Evolutionary conservation across 129 eudicot species (phyloP).

Genomic region (Escallonia rubra): DNA sequence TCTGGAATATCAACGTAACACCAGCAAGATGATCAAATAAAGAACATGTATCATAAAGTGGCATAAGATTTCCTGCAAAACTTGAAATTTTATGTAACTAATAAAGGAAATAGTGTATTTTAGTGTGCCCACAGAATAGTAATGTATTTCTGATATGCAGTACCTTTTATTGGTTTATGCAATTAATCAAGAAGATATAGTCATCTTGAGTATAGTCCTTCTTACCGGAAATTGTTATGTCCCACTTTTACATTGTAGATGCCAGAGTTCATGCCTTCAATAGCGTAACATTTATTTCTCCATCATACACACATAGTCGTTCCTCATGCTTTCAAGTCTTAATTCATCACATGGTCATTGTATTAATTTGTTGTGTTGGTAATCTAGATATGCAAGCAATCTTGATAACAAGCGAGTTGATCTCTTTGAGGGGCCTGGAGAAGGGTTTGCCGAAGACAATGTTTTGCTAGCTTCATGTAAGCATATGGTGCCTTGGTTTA

Average conservation of each 20-base stretch:
- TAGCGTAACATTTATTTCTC: no score
- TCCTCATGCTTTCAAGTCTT: neutral
- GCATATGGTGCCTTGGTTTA: slow-evolving; percentile 15
- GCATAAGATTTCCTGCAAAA: no score
- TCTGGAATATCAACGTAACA: no score
- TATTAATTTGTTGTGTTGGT: slow-evolving; percentile 10
- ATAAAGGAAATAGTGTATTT: no score
- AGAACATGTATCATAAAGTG: no score
- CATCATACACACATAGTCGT: neutral
- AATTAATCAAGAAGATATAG: neutral
- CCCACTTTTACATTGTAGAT: no score
- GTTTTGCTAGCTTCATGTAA: slow-evolving; percentile 84
- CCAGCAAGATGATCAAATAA: no score
- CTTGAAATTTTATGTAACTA: no score
- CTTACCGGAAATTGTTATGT: no score
- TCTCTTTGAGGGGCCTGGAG: slow-evolving; percentile 87
- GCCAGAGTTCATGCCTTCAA: no score
- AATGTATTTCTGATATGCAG: neutral
- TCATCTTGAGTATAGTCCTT: neutral
- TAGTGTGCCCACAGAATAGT: no score
- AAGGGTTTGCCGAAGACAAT: slow-evolving; percentile 67
- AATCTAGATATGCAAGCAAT: slow-evolving; percentile 66
- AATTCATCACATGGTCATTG: neutral
- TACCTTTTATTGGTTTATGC: neutral
- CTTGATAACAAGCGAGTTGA: slow-evolving; percentile 82